These are phyloP conservation scores for Vanrija sp. DNA, from an alignment of 1,284 basidiomycete genomes.

Conservation along the genomic window DNA sequence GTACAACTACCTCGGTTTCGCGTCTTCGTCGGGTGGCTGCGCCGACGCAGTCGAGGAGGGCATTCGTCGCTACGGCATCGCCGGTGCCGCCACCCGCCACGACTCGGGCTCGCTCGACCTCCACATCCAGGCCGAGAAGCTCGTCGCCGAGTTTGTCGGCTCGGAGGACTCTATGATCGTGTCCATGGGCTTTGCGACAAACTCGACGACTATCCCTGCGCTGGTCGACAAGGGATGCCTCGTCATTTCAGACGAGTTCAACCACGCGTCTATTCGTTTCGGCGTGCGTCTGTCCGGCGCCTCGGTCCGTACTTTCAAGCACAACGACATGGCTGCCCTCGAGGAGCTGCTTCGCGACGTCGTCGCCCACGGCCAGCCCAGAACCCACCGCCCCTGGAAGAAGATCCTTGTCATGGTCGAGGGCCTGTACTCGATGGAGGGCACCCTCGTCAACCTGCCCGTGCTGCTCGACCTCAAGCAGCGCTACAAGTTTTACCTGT, in stretches of 20 bases:
- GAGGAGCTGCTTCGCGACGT: conserved; percentile 81
- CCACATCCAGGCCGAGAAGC: conserved; percentile 74
- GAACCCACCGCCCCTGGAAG: conserved; percentile 97
- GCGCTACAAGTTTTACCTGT: conserved; percentile 98
- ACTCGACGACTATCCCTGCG: conserved; percentile 91
- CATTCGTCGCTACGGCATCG: conserved; percentile 74
- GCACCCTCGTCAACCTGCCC: conserved; percentile 83
- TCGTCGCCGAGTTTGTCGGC: conserved; percentile 86
- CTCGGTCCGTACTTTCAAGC: conserved; percentile 89
- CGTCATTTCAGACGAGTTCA: conserved; percentile 95
- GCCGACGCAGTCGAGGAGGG: conserved; percentile 85
- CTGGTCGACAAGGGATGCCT: conserved; percentile 86
- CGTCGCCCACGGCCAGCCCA: conserved; percentile 94
- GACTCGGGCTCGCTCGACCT: conserved; percentile 82
- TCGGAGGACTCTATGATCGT: conserved; percentile 83
- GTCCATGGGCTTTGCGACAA: conserved; percentile 98
- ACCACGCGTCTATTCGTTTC: conserved; percentile 92
- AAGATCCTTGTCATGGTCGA: conserved; percentile 95
- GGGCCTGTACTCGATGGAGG: conserved; percentile 98
- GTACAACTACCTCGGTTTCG: conserved; percentile 99
- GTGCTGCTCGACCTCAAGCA: conserved; percentile 80
- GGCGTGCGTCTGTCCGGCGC: conserved; percentile 88
- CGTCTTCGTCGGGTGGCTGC: conserved; percentile 86
- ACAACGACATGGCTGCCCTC: conserved; percentile 86
- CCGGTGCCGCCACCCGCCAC: conserved; percentile 70